phyloP scores from a whole-genome alignment of 805 yeast genomes.

The Candida tammaniensis region DNA sequence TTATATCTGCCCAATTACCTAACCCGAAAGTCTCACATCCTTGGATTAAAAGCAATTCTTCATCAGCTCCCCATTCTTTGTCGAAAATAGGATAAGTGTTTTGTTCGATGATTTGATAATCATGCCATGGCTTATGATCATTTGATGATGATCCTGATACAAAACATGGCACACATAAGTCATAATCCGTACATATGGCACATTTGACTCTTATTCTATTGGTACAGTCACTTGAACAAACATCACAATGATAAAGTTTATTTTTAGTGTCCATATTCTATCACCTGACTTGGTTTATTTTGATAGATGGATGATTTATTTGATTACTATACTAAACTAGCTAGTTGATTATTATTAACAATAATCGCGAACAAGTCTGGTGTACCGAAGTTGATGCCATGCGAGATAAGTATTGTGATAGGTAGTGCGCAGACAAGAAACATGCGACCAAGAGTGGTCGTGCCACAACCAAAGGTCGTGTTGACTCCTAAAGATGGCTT shows the following conservation, averaged over 20 bases:
- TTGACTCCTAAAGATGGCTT: no score
- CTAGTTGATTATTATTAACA: no score
- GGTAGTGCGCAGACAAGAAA: no score
- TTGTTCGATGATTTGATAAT: constrained; percentile 87
- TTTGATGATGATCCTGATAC: constrained; percentile 78
- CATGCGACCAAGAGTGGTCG: no score
- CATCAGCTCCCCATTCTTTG: constrained; percentile 97
- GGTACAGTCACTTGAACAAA: constrained; percentile 94
- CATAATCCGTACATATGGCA: constrained; percentile 91
- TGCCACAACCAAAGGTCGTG: no score
- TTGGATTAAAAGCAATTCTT: constrained; percentile 81
- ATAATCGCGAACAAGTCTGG: no score
- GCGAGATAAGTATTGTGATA: no score
- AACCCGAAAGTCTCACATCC: constrained; percentile 90
- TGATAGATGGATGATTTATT: background rate
- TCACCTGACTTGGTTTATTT: no score
- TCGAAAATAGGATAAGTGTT: constrained; percentile 91
- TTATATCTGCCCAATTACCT: constrained; percentile 98
- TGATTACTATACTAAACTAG: no score
- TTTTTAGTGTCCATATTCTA: constrained; percentile 38
- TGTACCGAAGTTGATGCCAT: no score
- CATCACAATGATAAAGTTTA: constrained; percentile 79
- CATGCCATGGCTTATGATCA: constrained; percentile 92
- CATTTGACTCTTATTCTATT: constrained; percentile 86
- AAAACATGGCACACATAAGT: constrained; percentile 97